Evolutionary conservation across 2,329 filamentous ascomycete genomes (phyloP), one percentile per base, ranked within the genome.

Genomic region (Purpureocillium takamizusanense): DNA sequence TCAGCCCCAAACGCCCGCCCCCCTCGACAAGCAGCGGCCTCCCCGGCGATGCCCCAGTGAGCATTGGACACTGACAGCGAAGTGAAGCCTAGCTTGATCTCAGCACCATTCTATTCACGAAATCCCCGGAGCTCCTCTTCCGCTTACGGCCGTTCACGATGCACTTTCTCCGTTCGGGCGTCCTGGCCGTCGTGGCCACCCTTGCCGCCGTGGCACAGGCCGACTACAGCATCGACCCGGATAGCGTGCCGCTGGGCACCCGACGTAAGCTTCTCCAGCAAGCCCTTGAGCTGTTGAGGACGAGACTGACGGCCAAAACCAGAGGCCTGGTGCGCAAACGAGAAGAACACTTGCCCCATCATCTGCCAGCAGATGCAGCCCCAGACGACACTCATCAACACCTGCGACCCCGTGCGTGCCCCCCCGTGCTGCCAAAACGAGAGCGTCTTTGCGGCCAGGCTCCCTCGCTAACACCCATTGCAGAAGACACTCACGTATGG

Each of bases 261-360:
- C 68, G 74, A 61, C 57, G 76, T 80, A 65, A 41, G 76, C 41
- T 40, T 10, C 18, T 9, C 25, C 29, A 7, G 4, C 12, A 11
- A 11, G 14, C 3, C 3, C 17, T 11, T 17, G 21, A 25, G 21
- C 21, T 25, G 5, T 5, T 5, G 15, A 14, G 28, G 15, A 16
- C 4, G 11, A 34, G 39, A 16, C 52, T 59, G 42, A 60, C 36
- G 38, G 35, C 31, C 4, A 21, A 11, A n/a, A n/a, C n/a, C 41
- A 80, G 76, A 69, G 42, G 52, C 55, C 10, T 90, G 84, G 84
- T 90, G 84, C 59, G 43, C 57, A 18, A 67, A 70, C 47, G 77
- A 88, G 62, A 65, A 53, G 47, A 67, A 69, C 49, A 70, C 74
- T 38, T 89, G 84, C 63, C 83, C 82, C 11, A 61, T 80, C 47